Evolutionary conservation across 148 eudicot species (phyloP), one percentile per base, ranked within the genome.

Genomic region (Vaccinium myrtillus): DNA sequence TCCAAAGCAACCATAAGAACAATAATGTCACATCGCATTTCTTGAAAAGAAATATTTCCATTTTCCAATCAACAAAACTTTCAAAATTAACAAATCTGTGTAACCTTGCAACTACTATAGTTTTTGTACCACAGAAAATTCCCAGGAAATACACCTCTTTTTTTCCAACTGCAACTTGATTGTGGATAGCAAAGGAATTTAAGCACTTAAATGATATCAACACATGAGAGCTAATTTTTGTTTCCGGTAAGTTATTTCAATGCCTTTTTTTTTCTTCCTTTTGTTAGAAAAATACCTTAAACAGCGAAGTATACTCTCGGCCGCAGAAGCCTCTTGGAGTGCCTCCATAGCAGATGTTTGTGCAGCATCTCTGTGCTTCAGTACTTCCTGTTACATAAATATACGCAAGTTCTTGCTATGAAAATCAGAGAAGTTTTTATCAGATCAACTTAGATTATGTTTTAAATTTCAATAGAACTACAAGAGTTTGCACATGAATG

Each of bases 301-400:
- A 85, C 98, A 95, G 78, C 90, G 90, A 75, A 95, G 95, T 79
- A 94, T 81, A 86, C 87, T 89, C 86, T 94, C 97, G 6, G 98
- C 93, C 83, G 91, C 92, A n/a, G 94, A 91, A 85, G 98, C 95
- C 90, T 93, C 97, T 88, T 93, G 94, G 90, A 95, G 85, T 76
- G 98, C 98, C 87, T 92, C 97, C 78, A 94, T 87, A 50, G 98
- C 97, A 81, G 95, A 94, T 48, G 87, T 87, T 88, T 94, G 98
- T 7, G 97, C 97, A 12, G 98, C 90, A 82, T 94, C 93, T 88
- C 98, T 94, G 85, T 90, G 90, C 92, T 86, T 92, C 84, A 94
- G 49, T 69, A 94, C 97, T 86, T 94, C 97, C 98, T 95, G 89
- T 74, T 85, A 50, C 25, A 23, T 63, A 8, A 63, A 36, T 2